Evolutionary conservation across 1,139 yeast genomes (phyloP).

Genomic region (Ashbya aceris): DNA sequence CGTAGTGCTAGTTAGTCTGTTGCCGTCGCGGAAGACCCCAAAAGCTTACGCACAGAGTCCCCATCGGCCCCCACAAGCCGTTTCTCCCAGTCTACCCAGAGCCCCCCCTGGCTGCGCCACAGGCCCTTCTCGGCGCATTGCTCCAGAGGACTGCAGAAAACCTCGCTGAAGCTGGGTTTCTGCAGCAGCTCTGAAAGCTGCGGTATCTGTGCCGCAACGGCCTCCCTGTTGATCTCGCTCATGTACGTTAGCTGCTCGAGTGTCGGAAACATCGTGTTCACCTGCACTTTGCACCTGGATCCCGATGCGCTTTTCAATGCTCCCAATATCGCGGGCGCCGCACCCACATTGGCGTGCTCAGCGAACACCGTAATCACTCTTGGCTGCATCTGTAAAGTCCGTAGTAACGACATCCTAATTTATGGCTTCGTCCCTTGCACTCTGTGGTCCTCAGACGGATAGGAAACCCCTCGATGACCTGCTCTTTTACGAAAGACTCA

Average conservation of each 20-base stretch:
- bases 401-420: constrained; percentile 21
- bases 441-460: no score
- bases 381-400: constrained; percentile 21
- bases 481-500: no score
- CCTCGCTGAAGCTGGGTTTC: constrained; percentile 13
- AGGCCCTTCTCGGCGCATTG: constrained; percentile 14
- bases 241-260: constrained; percentile 23
- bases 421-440: no score
- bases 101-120: constrained; percentile 18
- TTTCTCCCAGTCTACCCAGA: constrained; percentile 29
- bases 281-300: constrained; percentile 15
- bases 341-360: constrained; percentile 3
- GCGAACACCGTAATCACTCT: constrained; percentile 22
- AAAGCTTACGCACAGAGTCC: no score
- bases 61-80: constrained; percentile 14
- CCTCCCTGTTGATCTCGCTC: constrained; percentile 13
- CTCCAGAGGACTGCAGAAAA: constrained; percentile 18
- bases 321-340: not conserved
- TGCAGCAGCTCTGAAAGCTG: constrained; percentile 13
- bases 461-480: no score
- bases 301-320: not conserved
- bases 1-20: no score
- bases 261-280: constrained; percentile 22
- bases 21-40: no score
- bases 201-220: constrained; percentile 16